Evolutionary conservation across 177 flowering plant genomes (phyloP), one percentile per base, ranked within the genome.

Genomic region (Vitis hybrid): DNA sequence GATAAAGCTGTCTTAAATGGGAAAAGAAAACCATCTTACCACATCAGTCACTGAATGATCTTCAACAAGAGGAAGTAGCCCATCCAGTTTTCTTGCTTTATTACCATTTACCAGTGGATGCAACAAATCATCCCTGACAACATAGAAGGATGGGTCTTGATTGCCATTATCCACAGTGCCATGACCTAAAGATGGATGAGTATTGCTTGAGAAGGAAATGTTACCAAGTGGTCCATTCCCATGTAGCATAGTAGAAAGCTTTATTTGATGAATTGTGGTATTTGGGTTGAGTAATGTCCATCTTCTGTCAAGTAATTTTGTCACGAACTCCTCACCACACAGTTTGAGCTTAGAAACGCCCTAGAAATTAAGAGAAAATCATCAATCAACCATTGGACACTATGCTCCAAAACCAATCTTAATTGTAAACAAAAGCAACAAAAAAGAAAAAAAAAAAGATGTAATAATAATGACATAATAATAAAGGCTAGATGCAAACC

Each of bases 51-150:
- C 86, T 18, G 77, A 77, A 75, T 82, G 78, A 80, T 90, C 91
- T 77, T 87, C 89, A 44, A 95, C 65, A 5, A 93, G 83, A 59
- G 98, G 98, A 79, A 95, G 83, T 77, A 95, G 67, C 7, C 79
- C 95, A 77, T 95, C 99, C 65, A 95, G 63, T 76, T 95, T 95
- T 65, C 99, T 85, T 12, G 91, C 94, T 75, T 92, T 95, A 79
- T 95, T 95, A 65, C 99, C 99, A 82, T 95, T 95, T 10, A 88
- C 82, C 67, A 93, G 77, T 1, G 96, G 98, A 76, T 95, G 99
- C 81, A 92, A 72, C 82, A 94, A 83, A 76, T 94, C 97, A 82
- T 94, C 98, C 81, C 98, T 84, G 64, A 87, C 87, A 63, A 89
- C 76, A 76, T 85, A 92, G 75, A 94, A 92, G 10, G 81, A 94